A percentile compares a stretch with the other conserved stretches of the same genome.
Conservation (phyloP, 352 stramenopile species). For the Phytophthora agathidicida region DNA sequence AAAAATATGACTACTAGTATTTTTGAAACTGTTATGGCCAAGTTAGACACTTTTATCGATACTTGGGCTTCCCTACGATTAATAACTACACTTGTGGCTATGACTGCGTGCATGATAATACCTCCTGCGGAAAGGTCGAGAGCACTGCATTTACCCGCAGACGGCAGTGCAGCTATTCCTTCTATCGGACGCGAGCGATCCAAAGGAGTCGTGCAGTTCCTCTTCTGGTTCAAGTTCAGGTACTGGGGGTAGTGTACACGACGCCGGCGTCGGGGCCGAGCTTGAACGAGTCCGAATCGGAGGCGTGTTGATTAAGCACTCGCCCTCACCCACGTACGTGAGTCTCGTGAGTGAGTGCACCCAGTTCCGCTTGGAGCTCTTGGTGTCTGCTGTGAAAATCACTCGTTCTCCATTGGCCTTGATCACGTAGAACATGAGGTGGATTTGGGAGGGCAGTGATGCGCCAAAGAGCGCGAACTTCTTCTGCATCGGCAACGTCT, state of each 20-base stretch:
- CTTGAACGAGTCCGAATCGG: slow-evolving; percentile 22
- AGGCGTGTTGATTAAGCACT: slow-evolving; percentile 18
- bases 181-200: slow-evolving; percentile 14
- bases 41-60: no score
- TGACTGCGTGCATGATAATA: slow-evolving; percentile 4
- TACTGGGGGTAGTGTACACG: slow-evolving; percentile 20
- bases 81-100: slow-evolving; percentile 11
- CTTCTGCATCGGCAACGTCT: slow-evolving; percentile 59
- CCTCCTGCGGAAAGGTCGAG: slow-evolving; percentile 19
- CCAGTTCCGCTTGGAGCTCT: slow-evolving; percentile 60
- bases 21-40: no score
- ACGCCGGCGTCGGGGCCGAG: slow-evolving; percentile 17
- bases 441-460: slow-evolving; percentile 49
- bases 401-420: slow-evolving; percentile 69
- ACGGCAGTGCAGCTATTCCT: slow-evolving; percentile 35
- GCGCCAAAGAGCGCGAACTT: slow-evolving; percentile 70
- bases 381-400: slow-evolving; percentile 54
- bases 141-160: slow-evolving; percentile 18
- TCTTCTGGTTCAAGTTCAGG: slow-evolving; percentile 32
- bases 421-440: slow-evolving; percentile 73
- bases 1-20: no score
- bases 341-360: slow-evolving; percentile 52
- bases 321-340: slow-evolving; percentile 57
- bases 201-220: slow-evolving; percentile 15
- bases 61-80: slow-evolving; percentile 3